Evolutionary conservation across 306 rosid species (phyloP).

Genomic region (Pyrus bretschneideri): DNA sequence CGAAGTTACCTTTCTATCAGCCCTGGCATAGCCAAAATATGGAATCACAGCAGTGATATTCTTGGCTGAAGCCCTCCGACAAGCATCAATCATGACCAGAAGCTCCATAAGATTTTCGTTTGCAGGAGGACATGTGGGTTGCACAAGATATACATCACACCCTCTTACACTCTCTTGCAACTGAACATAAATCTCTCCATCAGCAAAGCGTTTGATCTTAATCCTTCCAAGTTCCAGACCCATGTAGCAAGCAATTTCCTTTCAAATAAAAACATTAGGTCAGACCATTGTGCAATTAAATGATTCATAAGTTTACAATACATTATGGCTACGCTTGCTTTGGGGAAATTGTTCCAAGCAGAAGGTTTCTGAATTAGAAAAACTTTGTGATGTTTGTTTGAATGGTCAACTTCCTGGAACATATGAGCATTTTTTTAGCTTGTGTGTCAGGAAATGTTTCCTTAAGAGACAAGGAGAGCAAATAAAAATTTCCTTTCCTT

Average conservation of each 20-base stretch:
- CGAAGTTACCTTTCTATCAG: slow-evolving; percentile 77
- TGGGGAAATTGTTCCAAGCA: background rate
- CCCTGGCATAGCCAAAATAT: slow-evolving; percentile 95
- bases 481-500: background rate
- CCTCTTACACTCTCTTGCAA: slow-evolving; percentile 97
- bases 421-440: background rate
- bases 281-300: slow-evolving; percentile 1
- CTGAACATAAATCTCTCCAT: slow-evolving; percentile 93
- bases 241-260: slow-evolving; percentile 96
- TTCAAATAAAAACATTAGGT: slow-evolving; percentile 3
- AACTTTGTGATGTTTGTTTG: background rate
- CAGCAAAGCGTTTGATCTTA: slow-evolving; percentile 92
- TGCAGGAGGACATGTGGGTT: slow-evolving; percentile 97
- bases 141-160: slow-evolving; percentile 90
- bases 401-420: background rate
- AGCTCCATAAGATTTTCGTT: slow-evolving; percentile 96
- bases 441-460: background rate
- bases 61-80: slow-evolving; percentile 95
- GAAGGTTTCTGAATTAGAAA: background rate
- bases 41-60: slow-evolving; percentile 93
- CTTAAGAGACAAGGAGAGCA: background rate
- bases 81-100: slow-evolving; percentile 86
- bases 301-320: background rate
- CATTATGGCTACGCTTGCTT: background rate
- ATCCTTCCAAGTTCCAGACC: slow-evolving; percentile 85